Conservation (phyloP, 805 yeast genomes). For the Saturnispora besseyi region DNA sequence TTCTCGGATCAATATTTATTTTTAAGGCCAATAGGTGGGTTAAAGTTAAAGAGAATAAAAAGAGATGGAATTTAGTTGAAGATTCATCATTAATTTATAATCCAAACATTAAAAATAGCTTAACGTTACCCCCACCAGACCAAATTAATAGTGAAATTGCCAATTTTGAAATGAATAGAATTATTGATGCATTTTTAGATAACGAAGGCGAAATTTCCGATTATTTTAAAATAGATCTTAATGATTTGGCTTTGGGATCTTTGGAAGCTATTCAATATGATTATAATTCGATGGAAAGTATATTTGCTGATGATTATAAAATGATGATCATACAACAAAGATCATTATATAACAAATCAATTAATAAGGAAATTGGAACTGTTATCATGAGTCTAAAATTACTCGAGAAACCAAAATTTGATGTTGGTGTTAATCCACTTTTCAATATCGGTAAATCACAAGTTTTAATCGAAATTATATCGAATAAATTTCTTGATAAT, state of each 20-base stretch:
- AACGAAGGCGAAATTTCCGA: slow-evolving; percentile 25
- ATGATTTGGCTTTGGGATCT: slow-evolving; percentile 23
- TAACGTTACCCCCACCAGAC: slow-evolving; percentile 21
- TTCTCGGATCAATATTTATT: slow-evolving; percentile 21
- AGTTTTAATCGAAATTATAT: slow-evolving; percentile 23
- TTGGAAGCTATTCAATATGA: slow-evolving; percentile 23
- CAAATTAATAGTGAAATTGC: slow-evolving; percentile 24
- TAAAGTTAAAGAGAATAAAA: slow-evolving; percentile 11
- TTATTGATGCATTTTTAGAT: slow-evolving; percentile 24
- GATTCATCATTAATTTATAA: slow-evolving; percentile 21
- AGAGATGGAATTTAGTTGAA: slow-evolving; percentile 19
- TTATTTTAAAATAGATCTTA: slow-evolving; percentile 17
- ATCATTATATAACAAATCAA: slow-evolving; percentile 20
- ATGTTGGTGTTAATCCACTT: slow-evolving; percentile 20
- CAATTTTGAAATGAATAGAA: slow-evolving; percentile 24
- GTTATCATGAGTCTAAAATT: slow-evolving; percentile 19
- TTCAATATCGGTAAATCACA: slow-evolving; percentile 18
- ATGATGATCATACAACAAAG: slow-evolving; percentile 24
- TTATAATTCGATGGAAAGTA: slow-evolving; percentile 15
- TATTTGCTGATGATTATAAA: slow-evolving; percentile 18
- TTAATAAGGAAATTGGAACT: slow-evolving; percentile 20
- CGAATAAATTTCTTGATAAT: slow-evolving; percentile 13
- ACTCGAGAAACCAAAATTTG: slow-evolving; percentile 15
- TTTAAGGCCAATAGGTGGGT: slow-evolving; percentile 13
- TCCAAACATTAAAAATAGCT: slow-evolving; percentile 12